These are phyloP conservation scores for Penicilliopsis zonata DNA, from an alignment of 495 filamentous ascomycete genomes.

Conservation along the genomic window DNA sequence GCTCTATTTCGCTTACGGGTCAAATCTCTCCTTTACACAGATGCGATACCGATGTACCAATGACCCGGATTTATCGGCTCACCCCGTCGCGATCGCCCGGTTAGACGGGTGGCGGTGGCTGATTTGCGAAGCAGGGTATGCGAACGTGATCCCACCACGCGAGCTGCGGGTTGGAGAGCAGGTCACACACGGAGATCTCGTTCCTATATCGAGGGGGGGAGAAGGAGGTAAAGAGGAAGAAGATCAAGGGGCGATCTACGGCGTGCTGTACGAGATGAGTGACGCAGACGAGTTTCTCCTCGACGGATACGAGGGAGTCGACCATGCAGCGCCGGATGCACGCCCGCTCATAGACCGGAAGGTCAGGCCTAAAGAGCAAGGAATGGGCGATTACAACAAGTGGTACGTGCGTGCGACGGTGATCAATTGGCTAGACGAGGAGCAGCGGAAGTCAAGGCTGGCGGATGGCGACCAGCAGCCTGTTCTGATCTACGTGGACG, in stretches of 20 bases:
- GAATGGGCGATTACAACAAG: conserved; percentile 24
- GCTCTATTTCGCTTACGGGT: conserved; percentile 68
- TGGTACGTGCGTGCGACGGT: conserved; percentile 24
- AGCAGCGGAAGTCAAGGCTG: conserved; percentile 3
- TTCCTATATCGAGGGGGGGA: conserved; percentile 11
- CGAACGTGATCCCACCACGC: conserved; percentile 44
- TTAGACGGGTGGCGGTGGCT: conserved; percentile 49
- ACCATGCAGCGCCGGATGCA: conserved; percentile 9
- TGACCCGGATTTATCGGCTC: conserved; percentile 37
- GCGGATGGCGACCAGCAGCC: conserved; percentile 8
- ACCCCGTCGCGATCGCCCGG: conserved; percentile 28
- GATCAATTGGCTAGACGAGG: conserved; percentile 21
- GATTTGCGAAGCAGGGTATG: conserved; percentile 57
- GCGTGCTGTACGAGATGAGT: conserved; percentile 49
- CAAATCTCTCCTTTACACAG: conserved; percentile 55
- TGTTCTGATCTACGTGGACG: conserved; percentile 49
- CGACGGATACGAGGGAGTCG: conserved; percentile 31
- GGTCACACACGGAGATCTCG: conserved; percentile 4
- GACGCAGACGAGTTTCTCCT: conserved; percentile 21
- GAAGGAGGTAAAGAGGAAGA: conserved; percentile 16
- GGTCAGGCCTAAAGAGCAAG: conserved; percentile 32
- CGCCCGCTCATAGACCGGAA: conserved; percentile 13
- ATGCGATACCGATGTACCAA: conserved; percentile 51
- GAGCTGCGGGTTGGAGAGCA: conserved; percentile 17
- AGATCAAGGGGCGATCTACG: conserved; percentile 39